A percentile compares a stretch with the other conserved stretches of the same genome.
phyloP scores from a whole-genome alignment of 306 rosid species.

The Vigna mungo region DNA sequence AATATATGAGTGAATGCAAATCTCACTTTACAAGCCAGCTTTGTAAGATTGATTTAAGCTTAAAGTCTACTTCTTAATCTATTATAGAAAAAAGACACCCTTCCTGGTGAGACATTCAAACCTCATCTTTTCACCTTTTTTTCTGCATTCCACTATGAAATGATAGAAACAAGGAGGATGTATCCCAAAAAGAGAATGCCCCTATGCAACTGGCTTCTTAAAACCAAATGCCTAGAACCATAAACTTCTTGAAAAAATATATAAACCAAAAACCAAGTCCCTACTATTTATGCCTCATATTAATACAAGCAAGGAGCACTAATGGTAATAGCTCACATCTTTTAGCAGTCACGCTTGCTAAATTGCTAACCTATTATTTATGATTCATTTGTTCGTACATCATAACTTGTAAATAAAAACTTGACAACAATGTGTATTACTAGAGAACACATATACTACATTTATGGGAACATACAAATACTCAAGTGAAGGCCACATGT shows the following conservation, averaged over 20 bases:
- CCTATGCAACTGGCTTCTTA: not conserved
- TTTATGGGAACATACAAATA: conserved; percentile 30
- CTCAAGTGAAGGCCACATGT: conserved; percentile 32
- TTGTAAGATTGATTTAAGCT: too few species aligned
- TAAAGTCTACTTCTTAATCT: not conserved
- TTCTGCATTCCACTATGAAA: not conserved
- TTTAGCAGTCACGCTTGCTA: conserved; percentile 20
- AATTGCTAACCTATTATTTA: conserved; percentile 27
- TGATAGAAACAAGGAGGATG: conserved; percentile 16
- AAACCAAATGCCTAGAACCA: conserved; percentile 1
- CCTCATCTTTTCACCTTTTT: not conserved
- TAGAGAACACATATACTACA: conserved; percentile 34
- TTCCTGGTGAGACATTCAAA: not conserved
- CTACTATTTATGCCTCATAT: conserved; percentile 14
- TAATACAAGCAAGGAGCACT: conserved; percentile 11
- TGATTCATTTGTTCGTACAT: conserved; percentile 7
- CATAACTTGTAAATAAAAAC: conserved; percentile 6
- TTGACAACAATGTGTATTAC: conserved; percentile 22
- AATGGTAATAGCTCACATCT: conserved; percentile 1
- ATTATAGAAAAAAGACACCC: not conserved
- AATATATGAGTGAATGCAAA: too few species aligned
- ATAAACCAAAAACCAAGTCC: conserved; percentile 12
- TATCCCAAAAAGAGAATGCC: conserved; percentile 6
- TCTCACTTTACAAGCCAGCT: too few species aligned
- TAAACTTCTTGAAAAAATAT: not conserved